Percentiles rank a stretch among this genome's conserved stretches.
Evolutionary conservation across 2,329 filamentous ascomycete genomes (phyloP).

Genomic region (Clonostachys rosea): DNA sequence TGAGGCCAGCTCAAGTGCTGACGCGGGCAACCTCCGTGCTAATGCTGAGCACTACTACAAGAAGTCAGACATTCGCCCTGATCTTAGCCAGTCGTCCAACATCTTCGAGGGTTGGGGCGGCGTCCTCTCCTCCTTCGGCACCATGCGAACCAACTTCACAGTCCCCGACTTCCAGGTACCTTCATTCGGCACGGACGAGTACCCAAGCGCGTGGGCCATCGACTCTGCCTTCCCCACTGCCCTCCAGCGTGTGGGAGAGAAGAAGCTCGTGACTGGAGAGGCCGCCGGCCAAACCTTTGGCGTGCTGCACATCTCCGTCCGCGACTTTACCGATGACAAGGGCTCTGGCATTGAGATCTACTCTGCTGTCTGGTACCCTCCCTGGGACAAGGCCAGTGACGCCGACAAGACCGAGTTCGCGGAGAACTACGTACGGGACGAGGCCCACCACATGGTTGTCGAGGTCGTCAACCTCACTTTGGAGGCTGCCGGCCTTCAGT

Average conservation of each 20-base stretch:
- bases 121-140: neutral
- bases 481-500: neutral
- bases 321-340: neutral
- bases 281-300: neutral
- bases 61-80: neutral
- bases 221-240: neutral
- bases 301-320: conserved; percentile 1
- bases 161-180: neutral
- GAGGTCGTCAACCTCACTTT: conserved; percentile 1
- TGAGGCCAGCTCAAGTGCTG: neutral
- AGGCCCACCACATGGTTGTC: neutral
- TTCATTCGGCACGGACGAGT: neutral
- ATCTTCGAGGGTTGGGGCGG: conserved; percentile 2
- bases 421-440: neutral
- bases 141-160: conserved; percentile 1
- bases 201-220: neutral
- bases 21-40: neutral
- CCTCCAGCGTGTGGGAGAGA: neutral
- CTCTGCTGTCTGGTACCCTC: neutral
- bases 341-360: neutral
- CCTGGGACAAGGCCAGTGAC: neutral
- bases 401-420: neutral
- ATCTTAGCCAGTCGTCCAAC: neutral
- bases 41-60: conserved; percentile 2
- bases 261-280: neutral